Base-by-base conservation (phyloP, 1,139 yeast genomes). In the Debaryomyces subglobosus region DNA sequence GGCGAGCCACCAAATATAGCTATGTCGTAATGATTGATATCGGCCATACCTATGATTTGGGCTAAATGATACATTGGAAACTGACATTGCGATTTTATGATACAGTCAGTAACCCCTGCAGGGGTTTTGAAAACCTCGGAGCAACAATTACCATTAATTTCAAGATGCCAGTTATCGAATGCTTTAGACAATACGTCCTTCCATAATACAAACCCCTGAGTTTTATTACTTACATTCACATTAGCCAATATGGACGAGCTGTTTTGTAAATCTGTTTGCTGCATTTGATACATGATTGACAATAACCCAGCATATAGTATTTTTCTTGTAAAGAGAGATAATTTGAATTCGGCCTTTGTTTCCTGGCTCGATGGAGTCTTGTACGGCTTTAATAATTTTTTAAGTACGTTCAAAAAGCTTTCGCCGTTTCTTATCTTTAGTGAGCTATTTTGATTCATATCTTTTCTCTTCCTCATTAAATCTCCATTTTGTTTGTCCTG, bases 1-100 rank as follows among this genome's bases (percentile, higher is more conserved):
- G 95, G 94, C 1, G 91, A 87, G 1, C 97, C 97, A 5, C 92
- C 86, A 62, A 75, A 85, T 7, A 87, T 84, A 47, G 87, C 88
- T 49, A 87, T 80, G 63, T 89, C 96, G 63, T 86, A 84, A 53
- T 88, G 90, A 49, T 87, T 83, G 30, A 87, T 77, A 44, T 88
- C 79, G 1, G 76, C 59, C 57, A 74, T 74, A 59, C 89, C 81
- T 30, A 84, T 80, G 18, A 89, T 81, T 61, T 87, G 94, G 0
- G 91, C 84, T 65, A 88, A 72, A 58, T 87, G 92, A 63, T 84
- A 85, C 47, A 83, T 77, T 0, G 85, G 78, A 49, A 79, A 75
- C 54, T 78, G 62, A 36, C 49, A 47, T 16, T 38, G 41, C 4
- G 44, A 30, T n/a, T 44, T 41, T 6, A 30, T 39, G 15, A 16